phyloP scores from a whole-genome alignment of 129 eudicot genomes.

The Cynara cardunculus region DNA sequence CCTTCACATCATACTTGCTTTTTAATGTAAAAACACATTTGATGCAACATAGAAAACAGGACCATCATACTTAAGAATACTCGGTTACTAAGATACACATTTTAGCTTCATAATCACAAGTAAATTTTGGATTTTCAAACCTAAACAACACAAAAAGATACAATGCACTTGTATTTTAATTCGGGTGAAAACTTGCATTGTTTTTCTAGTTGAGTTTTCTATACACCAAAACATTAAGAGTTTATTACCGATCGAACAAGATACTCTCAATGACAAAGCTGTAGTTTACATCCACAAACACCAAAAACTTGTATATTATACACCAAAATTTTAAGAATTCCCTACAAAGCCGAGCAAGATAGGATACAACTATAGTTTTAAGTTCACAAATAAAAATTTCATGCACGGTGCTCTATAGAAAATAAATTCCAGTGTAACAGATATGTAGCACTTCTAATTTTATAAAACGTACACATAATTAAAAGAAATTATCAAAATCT shows the following conservation, averaged over 20 bases:
- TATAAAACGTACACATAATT: neutral
- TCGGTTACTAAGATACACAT: neutral
- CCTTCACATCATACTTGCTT: neutral
- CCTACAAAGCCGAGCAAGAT: neutral
- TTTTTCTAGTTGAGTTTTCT: neutral
- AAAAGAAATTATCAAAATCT: neutral
- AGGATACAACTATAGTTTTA: neutral
- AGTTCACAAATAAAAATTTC: neutral
- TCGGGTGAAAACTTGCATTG: constrained; percentile 1
- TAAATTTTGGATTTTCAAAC: neutral
- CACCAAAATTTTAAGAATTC: neutral
- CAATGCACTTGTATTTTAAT: neutral
- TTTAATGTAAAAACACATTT: neutral
- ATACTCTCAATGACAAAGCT: neutral
- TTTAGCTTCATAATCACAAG: neutral
- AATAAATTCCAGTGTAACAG: neutral
- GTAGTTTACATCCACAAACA: neutral
- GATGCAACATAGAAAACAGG: constrained; percentile 5
- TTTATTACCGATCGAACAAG: neutral
- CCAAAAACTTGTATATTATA: neutral
- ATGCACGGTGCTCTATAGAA: neutral
- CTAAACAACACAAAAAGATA: neutral
- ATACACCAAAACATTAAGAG: neutral
- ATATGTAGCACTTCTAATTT: neutral
- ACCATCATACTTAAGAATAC: neutral